Percentiles rank a stretch among this genome's conserved stretches.
These are phyloP conservation scores for Trametes hirsuta DNA, from an alignment of 1,284 basidiomycete genomes.

Conservation along the genomic window DNA sequence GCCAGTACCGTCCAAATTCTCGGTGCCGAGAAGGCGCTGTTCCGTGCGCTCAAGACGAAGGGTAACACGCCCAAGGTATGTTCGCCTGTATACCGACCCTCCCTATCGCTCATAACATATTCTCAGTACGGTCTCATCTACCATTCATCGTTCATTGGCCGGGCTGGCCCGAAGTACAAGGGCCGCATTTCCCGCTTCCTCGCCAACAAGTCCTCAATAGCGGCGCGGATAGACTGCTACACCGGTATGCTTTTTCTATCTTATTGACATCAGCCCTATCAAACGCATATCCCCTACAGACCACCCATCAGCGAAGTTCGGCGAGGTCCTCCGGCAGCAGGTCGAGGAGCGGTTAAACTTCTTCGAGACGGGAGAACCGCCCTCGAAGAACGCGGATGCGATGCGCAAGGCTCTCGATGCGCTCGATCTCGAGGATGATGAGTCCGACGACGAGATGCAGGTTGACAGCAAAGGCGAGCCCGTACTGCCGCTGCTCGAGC, in stretches of 20 bases:
- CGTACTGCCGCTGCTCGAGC: constrained; percentile 57
- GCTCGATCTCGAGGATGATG: constrained; percentile 74
- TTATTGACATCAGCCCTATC: not conserved
- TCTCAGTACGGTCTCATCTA: constrained; percentile 89
- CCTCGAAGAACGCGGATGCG: constrained; percentile 85
- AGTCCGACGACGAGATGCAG: constrained; percentile 65
- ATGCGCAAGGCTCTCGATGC: constrained; percentile 88
- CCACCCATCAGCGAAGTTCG: constrained; percentile 90
- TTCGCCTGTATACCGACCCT: not conserved
- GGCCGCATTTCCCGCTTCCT: constrained; percentile 97
- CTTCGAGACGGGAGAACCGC: constrained; percentile 89
- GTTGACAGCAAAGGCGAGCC: constrained; percentile 55
- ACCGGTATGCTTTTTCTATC: constrained; percentile 53
- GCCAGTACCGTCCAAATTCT: constrained; percentile 98
- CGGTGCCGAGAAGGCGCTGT: constrained; percentile 97
- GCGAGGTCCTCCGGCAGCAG: constrained; percentile 91
- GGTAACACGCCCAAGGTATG: constrained; percentile 95
- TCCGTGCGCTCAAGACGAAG: constrained; percentile 98
- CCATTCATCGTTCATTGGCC: constrained; percentile 95
- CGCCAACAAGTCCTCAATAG: constrained; percentile 99
- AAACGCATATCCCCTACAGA: constrained; percentile 48
- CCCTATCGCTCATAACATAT: not conserved
- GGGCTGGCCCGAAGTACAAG: constrained; percentile 95
- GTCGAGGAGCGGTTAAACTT: constrained; percentile 96
- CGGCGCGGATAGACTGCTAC: constrained; percentile 97